Evolutionary conservation across 805 yeast genomes (phyloP), one percentile per base, ranked within the genome.

Genomic region (Isabelozyma heimii): DNA sequence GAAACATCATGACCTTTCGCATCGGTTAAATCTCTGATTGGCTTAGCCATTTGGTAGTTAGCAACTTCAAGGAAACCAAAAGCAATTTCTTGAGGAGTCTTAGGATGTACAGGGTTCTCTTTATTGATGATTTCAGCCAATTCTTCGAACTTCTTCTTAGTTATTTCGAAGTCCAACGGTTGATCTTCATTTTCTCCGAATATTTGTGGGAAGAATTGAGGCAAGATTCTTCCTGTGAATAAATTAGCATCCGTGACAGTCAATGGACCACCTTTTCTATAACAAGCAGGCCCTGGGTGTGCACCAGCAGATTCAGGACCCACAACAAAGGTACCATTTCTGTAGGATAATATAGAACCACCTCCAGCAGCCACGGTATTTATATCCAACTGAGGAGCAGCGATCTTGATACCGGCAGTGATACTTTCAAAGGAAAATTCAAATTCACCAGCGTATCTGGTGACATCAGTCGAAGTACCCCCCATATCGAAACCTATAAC

Each of bases 281-380:
- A 89, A 60, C 92, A 87, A 1, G 91, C 89, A 2, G 96, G 96
- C 5, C 96, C 96, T 3, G 96, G 96, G 58, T 89, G 91, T 2
- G 95, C 87, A 4, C 90, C 78, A 8, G 96, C 96, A 48, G 90
- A 83, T 57, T 87, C 92, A 0, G 96, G 96, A 1, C 96, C 96
- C 3, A 89, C 96, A 14, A 77, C 81, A 63, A 88, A 86, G 42
- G 59, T 52, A 2, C 65, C 62, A 46, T 60, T 60, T 46, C 53
- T 52, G 56, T 63, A 65, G 37, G 60, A 63, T 17, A 65, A 54
- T 54, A 69, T 67, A 4, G 70, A 65, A 1, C 75, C 74, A 27
- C 75, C 75, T 26, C 75, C 75, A 7, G 75, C 74, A 15, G 75
- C 75, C 43, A 70, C 71, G 2, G 75, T 70, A 27, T 53, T 53